Percentiles rank a stretch among this genome's conserved stretches.
These are phyloP conservation scores for Curvularia sp. DNA, from an alignment of 2,329 filamentous ascomycete genomes.

Conservation along the genomic window DNA sequence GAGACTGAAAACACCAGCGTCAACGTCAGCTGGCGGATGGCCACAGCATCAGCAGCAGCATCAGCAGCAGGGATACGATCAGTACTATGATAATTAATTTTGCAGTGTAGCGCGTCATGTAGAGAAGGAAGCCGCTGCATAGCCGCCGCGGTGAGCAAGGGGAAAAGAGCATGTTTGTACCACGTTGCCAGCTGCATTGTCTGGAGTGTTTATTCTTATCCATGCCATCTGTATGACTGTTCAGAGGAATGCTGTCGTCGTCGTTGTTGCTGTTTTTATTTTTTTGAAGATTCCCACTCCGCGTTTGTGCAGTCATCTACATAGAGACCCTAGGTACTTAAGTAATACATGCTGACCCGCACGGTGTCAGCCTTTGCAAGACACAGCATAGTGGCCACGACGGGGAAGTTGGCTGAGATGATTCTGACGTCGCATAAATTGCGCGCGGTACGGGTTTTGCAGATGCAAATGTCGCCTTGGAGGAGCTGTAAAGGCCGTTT, in stretches of 20 bases:
- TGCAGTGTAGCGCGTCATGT: constrained; percentile 42
- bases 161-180: constrained; percentile 35
- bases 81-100: constrained; percentile 51
- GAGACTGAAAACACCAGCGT: constrained; percentile 50
- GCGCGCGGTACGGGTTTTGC: not conserved
- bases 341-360: not conserved
- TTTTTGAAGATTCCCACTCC: constrained; percentile 13
- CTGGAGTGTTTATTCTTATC: not conserved
- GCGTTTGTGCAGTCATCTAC: constrained; percentile 3
- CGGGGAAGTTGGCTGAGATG: not conserved
- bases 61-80: constrained; percentile 43
- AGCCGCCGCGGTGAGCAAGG: constrained; percentile 31
- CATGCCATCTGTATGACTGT: not conserved
- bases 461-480: no score
- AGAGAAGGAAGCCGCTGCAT: constrained; percentile 23
- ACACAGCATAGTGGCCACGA: not conserved
- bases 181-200: constrained; percentile 40
- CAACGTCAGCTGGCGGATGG: constrained; percentile 47
- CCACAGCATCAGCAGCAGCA: constrained; percentile 35
- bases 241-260: not conserved
- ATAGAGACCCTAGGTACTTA: constrained; percentile 1
- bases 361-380: not conserved
- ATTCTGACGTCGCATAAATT: constrained; percentile 2
- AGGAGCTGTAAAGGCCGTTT: not conserved
- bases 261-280: constrained; percentile 11